Evolutionary conservation across 2,329 filamentous ascomycete species (phyloP).

Genomic region (Xylariomycetidae sp.): DNA sequence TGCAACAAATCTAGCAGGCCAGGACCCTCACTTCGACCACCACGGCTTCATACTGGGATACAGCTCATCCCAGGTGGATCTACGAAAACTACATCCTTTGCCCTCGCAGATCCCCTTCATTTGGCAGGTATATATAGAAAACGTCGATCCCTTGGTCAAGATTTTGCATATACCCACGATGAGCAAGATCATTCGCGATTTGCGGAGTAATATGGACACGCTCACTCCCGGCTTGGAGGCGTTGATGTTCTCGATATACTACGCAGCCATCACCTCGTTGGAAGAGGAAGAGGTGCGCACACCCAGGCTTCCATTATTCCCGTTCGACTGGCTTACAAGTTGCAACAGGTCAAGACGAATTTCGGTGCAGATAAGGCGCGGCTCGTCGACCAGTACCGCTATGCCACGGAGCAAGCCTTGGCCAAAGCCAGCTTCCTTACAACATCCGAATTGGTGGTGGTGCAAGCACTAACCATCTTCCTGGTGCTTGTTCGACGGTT

Average conservation of each 20-base stretch:
- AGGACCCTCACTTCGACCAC: slow-evolving; percentile 42
- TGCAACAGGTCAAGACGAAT: slow-evolving; percentile 41
- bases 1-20: slow-evolving; percentile 30
- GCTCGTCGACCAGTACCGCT: slow-evolving; percentile 41
- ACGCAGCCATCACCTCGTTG: slow-evolving; percentile 51
- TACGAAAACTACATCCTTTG: slow-evolving; percentile 58
- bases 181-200: slow-evolving; percentile 54
- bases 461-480: slow-evolving; percentile 58
- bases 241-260: slow-evolving; percentile 59
- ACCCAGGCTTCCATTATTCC: too few relatives aligned
- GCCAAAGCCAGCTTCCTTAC: slow-evolving; percentile 56
- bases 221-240: slow-evolving; percentile 53
- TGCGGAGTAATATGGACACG: slow-evolving; percentile 51
- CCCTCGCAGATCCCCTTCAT: slow-evolving; percentile 60
- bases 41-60: slow-evolving; percentile 70
- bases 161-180: slow-evolving; percentile 64
- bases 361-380: slow-evolving; percentile 43
- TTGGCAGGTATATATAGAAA: slow-evolving; percentile 67
- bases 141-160: slow-evolving; percentile 68
- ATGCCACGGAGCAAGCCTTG: slow-evolving; percentile 53
- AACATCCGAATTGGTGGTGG: slow-evolving; percentile 50
- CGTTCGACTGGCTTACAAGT: slow-evolving; percentile 8
- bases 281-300: slow-evolving; percentile 50
- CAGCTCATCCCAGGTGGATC: slow-evolving; percentile 62
- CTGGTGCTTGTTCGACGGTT: slow-evolving; percentile 46